Evolutionary conservation across 1,139 yeast genomes (phyloP), one percentile per base, ranked within the genome.

Genomic region (Sugiyamaella novakii): DNA sequence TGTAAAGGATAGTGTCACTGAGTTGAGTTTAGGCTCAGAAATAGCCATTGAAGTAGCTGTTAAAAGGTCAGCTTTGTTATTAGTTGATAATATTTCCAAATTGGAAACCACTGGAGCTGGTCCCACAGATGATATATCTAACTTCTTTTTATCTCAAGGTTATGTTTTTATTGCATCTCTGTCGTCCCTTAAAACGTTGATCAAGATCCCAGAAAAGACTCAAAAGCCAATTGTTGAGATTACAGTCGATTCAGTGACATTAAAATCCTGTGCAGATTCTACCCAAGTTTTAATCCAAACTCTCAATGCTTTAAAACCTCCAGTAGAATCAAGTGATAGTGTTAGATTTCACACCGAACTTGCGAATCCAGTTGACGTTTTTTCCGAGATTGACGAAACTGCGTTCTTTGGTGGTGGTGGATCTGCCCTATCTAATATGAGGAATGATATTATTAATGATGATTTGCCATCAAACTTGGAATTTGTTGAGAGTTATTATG

Each of bases 191-290:
- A 28, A 46, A 30, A 36, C 47, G 10, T 10, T 31, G 2, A 19
- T 48, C 17, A 48, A 39, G 21, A 34, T 39, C 12, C 41, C 45
- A 2, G 31, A 25, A 12, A 30, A 19, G 12, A n/a, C 25, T 12
- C 27, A 33, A n/a, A 33, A 22, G 12, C 29, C 45, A 2, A 17
- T 31, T 1, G 40, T 34, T 17, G 37, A 38, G 25, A 19, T 47
- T 7, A 39, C 42, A 15, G 18, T 43, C 11, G 48, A 43, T 30
- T 43, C 55, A 2, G 38, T 59, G 10, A 44, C 55, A 2, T 35
- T 64, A 43, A 60, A 83, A 33, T 59, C 88, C 1, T 89, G 96
- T 69, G 92, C 96, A 0, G 98, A 91, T 65, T 87, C 96, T 0
- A 76, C 83, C 0, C 84, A 87, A 60, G 80, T 91, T 5, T 67